Conservation (phyloP, 805 yeast genomes). For the Jamesozyma piceae region DNA sequence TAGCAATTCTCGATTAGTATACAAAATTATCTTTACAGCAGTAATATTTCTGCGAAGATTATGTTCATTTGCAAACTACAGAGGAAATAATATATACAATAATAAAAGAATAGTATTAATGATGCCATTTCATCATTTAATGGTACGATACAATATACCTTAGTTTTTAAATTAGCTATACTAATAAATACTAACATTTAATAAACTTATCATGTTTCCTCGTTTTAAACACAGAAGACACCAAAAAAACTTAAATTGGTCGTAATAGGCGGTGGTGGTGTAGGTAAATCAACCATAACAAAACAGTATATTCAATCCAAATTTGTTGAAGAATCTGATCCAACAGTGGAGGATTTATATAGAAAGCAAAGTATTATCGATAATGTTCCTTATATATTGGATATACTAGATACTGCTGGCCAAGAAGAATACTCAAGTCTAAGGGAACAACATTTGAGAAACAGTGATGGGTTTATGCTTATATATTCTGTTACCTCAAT, state of each 20-base stretch:
- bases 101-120: too few species aligned
- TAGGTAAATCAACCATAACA: conserved; percentile 91
- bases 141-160: too few species aligned
- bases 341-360: conserved; percentile 86
- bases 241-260: conserved; percentile 77
- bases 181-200: too few species aligned
- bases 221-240: too few species aligned
- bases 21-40: too few species aligned
- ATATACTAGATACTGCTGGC: conserved; percentile 93
- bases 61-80: too few species aligned
- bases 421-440: conserved; percentile 90
- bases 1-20: too few species aligned
- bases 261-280: conserved; percentile 97
- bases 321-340: conserved; percentile 93
- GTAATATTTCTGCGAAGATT: too few species aligned
- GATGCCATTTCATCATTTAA: too few species aligned
- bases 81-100: too few species aligned
- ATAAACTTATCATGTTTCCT: too few species aligned
- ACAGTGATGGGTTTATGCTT: conserved; percentile 84
- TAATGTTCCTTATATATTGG: conserved; percentile 61
- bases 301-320: conserved; percentile 88
- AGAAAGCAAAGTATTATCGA: conserved; percentile 79
- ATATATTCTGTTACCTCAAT: conserved; percentile 81
- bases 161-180: too few species aligned
- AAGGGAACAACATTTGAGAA: conserved; percentile 87